phyloP scores from a whole-genome alignment of 2,329 filamentous ascomycete genomes.

The Trichoderma aggressivum region DNA sequence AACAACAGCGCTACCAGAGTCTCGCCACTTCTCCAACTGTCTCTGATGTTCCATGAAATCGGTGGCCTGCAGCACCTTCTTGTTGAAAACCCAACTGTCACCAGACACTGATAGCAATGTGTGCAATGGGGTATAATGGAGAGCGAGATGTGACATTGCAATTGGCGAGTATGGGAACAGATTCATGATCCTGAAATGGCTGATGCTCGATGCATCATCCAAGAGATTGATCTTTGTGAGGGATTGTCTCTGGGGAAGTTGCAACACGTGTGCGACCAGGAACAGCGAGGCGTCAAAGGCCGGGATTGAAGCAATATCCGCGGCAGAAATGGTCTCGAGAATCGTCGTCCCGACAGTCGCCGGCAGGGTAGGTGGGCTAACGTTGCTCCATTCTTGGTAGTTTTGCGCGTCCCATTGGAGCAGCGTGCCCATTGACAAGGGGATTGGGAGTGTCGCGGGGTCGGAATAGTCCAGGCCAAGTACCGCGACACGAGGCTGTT shows the following conservation, averaged over 20 bases:
- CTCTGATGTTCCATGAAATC: constrained; percentile 47
- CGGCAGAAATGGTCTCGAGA: constrained; percentile 35
- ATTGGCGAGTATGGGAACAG: constrained; percentile 46
- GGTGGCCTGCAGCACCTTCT: constrained; percentile 46
- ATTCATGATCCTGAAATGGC: constrained; percentile 31
- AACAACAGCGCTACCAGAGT: constrained; percentile 43
- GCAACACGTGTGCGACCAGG: constrained; percentile 38
- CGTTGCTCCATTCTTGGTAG: constrained; percentile 44
- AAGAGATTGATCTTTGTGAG: constrained; percentile 28
- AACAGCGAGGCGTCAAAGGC: constrained; percentile 41
- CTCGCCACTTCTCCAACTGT: constrained; percentile 45
- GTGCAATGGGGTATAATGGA: constrained; percentile 57
- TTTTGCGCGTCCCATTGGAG: constrained; percentile 49
- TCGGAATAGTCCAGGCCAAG: constrained; percentile 37
- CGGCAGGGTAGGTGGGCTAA: constrained; percentile 27
- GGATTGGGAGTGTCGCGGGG: constrained; percentile 39
- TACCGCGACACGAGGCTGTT: constrained; percentile 40
- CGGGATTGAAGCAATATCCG: constrained; percentile 34
- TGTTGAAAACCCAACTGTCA: constrained; percentile 56
- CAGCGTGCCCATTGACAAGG: constrained; percentile 44
- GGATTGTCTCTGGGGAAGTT: constrained; percentile 35
- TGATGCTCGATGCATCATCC: constrained; percentile 25
- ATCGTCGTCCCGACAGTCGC: constrained; percentile 30
- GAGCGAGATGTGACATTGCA: constrained; percentile 53
- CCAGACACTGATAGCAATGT: constrained; percentile 56